Conservation (phyloP, 352 stramenopile genomes). For the Pelagophyceae sp. region DNA sequence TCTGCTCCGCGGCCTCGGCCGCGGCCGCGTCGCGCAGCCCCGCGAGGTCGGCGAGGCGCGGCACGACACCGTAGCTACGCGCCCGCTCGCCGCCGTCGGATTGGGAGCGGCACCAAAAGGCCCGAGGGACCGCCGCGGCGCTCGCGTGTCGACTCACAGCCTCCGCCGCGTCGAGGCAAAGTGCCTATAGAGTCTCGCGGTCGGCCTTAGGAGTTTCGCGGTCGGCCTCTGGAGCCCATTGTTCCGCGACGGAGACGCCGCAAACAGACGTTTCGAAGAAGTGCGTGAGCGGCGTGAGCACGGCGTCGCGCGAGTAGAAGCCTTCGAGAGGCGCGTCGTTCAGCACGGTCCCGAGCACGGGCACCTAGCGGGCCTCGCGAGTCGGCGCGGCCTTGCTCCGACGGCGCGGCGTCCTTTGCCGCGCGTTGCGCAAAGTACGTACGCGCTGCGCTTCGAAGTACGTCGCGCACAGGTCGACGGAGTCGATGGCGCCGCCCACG, state of each 20-base stretch:
- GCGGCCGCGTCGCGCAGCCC: not conserved
- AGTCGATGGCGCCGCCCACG: slow-evolving; percentile 70
- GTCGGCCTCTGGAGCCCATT: too few relatives aligned
- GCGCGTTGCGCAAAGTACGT: too few relatives aligned
- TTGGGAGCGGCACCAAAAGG: not conserved
- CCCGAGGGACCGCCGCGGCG: not conserved
- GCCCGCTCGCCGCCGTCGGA: too few relatives aligned
- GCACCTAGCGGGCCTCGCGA: too few relatives aligned
- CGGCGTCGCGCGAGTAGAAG: not conserved
- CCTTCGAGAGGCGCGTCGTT: not conserved
- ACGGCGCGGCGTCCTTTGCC: too few relatives aligned
- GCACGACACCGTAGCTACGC: not conserved
- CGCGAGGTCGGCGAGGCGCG: not conserved
- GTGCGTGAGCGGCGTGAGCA: not conserved
- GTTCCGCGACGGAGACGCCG: too few relatives aligned
- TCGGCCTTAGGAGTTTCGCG: too few relatives aligned
- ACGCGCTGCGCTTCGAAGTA: slow-evolving; percentile 53
- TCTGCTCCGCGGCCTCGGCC: not conserved
- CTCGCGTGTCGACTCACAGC: not conserved
- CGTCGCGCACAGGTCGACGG: slow-evolving; percentile 66
- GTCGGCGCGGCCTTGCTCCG: too few relatives aligned
- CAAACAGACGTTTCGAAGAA: too few relatives aligned
- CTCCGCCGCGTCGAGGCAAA: not conserved
- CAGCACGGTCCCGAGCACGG: not conserved
- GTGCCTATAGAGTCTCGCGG: too few relatives aligned